Percentiles rank a stretch among this genome's conserved stretches.
These are phyloP conservation scores for Geotrichum klebahnii DNA, from an alignment of 1,139 yeast species.

Conservation along the genomic window DNA sequence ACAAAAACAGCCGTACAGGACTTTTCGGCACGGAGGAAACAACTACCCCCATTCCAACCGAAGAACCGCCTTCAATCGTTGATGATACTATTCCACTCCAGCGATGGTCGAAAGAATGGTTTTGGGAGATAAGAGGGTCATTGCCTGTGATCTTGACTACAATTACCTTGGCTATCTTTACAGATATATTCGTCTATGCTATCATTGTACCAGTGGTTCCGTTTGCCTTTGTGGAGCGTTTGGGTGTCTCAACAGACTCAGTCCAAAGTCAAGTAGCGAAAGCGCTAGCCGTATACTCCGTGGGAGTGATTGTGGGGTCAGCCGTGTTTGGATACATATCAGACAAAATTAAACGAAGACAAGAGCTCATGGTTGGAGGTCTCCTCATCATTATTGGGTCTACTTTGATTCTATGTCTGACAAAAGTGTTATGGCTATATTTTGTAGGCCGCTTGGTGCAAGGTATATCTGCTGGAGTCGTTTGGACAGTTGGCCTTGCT, in stretches of 20 bases:
- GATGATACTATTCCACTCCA: too few relatives aligned
- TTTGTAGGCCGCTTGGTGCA: constrained; percentile 38
- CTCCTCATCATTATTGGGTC: constrained; percentile 35
- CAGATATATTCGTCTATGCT: constrained; percentile 38
- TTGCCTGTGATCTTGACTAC: constrained; percentile 31
- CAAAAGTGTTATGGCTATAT: constrained; percentile 33
- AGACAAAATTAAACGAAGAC: constrained; percentile 32
- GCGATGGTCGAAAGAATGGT: constrained; percentile 15
- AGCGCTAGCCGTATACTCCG: constrained; percentile 38
- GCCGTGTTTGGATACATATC: constrained; percentile 35
- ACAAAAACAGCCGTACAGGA: too few relatives aligned
- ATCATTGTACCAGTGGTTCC: constrained; percentile 40
- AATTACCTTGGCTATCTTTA: constrained; percentile 36
- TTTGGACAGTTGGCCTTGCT: constrained; percentile 42
- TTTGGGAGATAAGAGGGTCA: constrained; percentile 35
- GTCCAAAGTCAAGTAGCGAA: constrained; percentile 36
- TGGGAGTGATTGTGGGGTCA: constrained; percentile 37
- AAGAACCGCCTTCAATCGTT: too few relatives aligned
- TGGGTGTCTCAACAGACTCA: constrained; percentile 31
- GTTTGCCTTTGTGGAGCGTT: constrained; percentile 33
- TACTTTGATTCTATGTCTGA: constrained; percentile 34
- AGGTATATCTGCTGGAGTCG: constrained; percentile 40
- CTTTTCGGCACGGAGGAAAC: too few relatives aligned
- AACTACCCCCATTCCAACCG: too few relatives aligned
- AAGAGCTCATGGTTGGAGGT: constrained; percentile 36